Percentiles rank a stretch among this genome's conserved stretches.
Evolutionary conservation across 116 monocot species (phyloP).

Genomic region (Phalaenopsis hybrid): DNA sequence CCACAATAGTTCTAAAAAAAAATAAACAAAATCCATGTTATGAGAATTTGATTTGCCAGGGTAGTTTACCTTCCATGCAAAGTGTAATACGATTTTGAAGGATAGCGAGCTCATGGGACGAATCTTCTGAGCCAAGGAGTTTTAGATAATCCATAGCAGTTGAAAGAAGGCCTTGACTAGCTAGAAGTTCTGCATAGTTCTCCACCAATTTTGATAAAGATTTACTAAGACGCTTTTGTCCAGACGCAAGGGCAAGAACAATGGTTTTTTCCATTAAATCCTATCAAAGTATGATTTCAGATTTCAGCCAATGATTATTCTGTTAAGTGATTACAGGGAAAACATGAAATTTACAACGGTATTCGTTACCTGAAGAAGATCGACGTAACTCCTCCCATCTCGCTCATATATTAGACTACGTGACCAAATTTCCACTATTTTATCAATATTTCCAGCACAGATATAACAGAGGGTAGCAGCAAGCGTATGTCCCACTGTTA

Average conservation of each 20-base stretch:
- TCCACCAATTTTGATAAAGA: conserved; percentile 90
- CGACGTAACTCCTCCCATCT: conserved; percentile 72
- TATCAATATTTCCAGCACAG: conserved; percentile 97
- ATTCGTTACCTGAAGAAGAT: conserved; percentile 79
- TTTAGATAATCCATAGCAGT: conserved; percentile 93
- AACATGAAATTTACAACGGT: background rate
- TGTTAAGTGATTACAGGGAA: background rate
- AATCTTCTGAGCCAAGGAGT: conserved; percentile 69
- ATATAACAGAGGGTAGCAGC: conserved; percentile 98
- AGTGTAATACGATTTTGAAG: conserved; percentile 75
- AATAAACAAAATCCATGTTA: background rate
- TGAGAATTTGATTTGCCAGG: background rate
- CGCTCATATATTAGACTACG: conserved; percentile 48
- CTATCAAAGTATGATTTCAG: conserved; percentile 21
- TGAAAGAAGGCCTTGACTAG: conserved; percentile 92
- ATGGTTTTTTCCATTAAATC: conserved; percentile 99
- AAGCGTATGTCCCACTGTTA: conserved; percentile 62
- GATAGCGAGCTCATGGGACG: conserved; percentile 73
- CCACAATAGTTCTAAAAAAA: background rate
- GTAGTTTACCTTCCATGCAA: conserved; percentile 43
- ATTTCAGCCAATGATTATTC: background rate
- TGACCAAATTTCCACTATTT: conserved; percentile 98
- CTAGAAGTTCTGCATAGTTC: conserved; percentile 90
- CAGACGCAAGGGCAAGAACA: conserved; percentile 80
- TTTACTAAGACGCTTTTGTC: conserved; percentile 73